phyloP scores from a whole-genome alignment of 2,329 filamentous ascomycete genomes.

The Aspergillus bombycis region DNA sequence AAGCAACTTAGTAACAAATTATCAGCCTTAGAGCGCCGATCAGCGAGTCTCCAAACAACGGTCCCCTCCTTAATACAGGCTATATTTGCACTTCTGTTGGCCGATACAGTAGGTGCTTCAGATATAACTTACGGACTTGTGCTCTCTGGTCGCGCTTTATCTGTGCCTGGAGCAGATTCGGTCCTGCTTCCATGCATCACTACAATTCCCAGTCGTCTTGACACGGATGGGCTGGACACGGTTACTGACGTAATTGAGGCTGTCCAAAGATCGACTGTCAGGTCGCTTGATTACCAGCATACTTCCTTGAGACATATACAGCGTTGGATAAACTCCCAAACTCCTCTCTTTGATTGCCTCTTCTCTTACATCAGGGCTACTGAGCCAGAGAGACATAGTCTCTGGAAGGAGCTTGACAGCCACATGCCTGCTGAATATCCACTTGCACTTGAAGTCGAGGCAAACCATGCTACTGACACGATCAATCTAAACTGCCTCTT shows the following conservation, averaged over 20 bases:
- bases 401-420: constrained; percentile 37
- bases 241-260: constrained; percentile 26
- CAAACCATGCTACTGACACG: constrained; percentile 24
- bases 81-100: constrained; percentile 38
- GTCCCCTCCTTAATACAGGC: constrained; percentile 37
- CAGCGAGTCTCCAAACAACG: constrained; percentile 33
- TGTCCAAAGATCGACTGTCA: constrained; percentile 28
- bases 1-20: constrained; percentile 24
- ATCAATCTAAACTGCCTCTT: constrained; percentile 31
- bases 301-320: constrained; percentile 41
- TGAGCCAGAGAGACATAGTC: constrained; percentile 13
- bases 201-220: constrained; percentile 41
- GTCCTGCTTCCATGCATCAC: constrained; percentile 42
- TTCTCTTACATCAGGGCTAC: constrained; percentile 36
- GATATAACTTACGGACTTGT: constrained; percentile 40
- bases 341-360: constrained; percentile 38
- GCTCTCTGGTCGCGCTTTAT: constrained; percentile 37
- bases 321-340: constrained; percentile 36
- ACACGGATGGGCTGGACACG: constrained; percentile 23
- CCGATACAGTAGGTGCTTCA: constrained; percentile 28
- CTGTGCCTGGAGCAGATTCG: constrained; percentile 33
- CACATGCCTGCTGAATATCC: constrained; percentile 41
- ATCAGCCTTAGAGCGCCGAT: constrained; percentile 28
- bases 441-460: constrained; percentile 39
- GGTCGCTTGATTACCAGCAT: constrained; percentile 40